Base-by-base conservation (phyloP, 352 stramenopile species). In the Halophytophthora polymorphica region DNA sequence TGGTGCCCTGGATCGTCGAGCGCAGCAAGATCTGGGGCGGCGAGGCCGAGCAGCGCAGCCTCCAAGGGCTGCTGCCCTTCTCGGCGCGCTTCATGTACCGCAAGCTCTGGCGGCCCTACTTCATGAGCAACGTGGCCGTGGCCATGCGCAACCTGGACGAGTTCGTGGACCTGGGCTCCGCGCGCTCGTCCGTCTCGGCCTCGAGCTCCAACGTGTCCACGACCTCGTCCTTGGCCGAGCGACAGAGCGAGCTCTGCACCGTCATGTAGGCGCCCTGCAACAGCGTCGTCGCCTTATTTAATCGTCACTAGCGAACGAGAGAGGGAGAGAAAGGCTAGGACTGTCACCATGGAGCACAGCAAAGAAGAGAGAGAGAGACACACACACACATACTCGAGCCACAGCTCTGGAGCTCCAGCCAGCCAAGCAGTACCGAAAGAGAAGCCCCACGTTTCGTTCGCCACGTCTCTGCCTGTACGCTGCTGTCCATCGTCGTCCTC, bases 1-100 rank as follows among this genome's bases (percentile, higher is more conserved):
- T 93, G n/a, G 71, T 93, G 31, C 80, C 81, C 12, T 93, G 83
- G 83, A 90, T 91, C 53, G 70, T 93, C 17, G 83, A 93, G 36
- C 83, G 83, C 23, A 88, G 70, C 58, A 91, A 91, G 57, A 75
- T 90, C 25, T 93, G 83, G 83, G 83, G 83, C 57, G 83, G 83
- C 17, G 75, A 83, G 42, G 61, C 41, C 2, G 83, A 93, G 50
- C 76, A 93, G 57, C 62, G 77, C 28, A 78, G 61, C 36, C 77
- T 90, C 51, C 63, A 88, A 37, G 53, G 67, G 8, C 81, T 89
- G 74, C 57, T 93, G 52, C 78, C 83, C 7, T 86, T 90, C 50
- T 87, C 80, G 5, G 77, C 81, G 11, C 73, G 71, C 51, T 88
- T 93, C 59, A 66, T 93, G 47, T 91, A 93, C 55, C 79, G 81